These are phyloP conservation scores for Floccularia luteovirens DNA, from an alignment of 768 basidiomycete genomes.

Conservation along the genomic window DNA sequence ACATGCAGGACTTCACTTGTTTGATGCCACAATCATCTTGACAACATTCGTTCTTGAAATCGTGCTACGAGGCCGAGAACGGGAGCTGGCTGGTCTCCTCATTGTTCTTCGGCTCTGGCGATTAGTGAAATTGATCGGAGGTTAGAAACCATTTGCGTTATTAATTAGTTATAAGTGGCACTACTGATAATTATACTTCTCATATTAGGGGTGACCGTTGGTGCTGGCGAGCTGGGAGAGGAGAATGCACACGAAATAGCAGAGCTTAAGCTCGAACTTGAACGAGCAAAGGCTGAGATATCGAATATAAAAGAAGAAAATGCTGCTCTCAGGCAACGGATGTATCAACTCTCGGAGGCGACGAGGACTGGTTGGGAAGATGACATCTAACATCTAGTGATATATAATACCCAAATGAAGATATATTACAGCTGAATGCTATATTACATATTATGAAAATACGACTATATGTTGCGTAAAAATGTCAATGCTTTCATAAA, in stretches of 20 bases:
- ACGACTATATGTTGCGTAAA: too few species aligned
- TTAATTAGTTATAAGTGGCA: not conserved
- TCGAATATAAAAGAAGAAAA: slow-evolving; percentile 45
- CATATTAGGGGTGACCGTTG: slow-evolving; percentile 59
- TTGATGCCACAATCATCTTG: slow-evolving; percentile 66
- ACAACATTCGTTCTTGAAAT: slow-evolving; percentile 72
- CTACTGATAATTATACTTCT: not conserved
- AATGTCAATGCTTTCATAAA: too few species aligned
- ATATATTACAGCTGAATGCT: too few species aligned
- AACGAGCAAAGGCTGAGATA: slow-evolving; percentile 33
- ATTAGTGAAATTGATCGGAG: slow-evolving; percentile 63
- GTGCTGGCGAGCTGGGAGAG: slow-evolving; percentile 66
- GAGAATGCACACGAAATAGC: slow-evolving; percentile 39
- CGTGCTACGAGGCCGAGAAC: slow-evolving; percentile 55
- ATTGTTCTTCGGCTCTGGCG: slow-evolving; percentile 77
- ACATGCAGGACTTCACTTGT: slow-evolving; percentile 61
- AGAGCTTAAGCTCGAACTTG: slow-evolving; percentile 41
- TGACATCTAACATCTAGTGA: too few species aligned
- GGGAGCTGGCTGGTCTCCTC: slow-evolving; percentile 64
- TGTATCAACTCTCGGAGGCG: slow-evolving; percentile 11
- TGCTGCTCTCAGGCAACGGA: slow-evolving; percentile 34
- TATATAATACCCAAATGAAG: too few species aligned
- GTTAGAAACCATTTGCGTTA: slow-evolving; percentile 14
- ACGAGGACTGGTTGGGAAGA: too few species aligned
- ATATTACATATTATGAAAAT: too few species aligned